Evolutionary conservation across 768 basidiomycete genomes (phyloP).

Genomic region (Mycena galopus): DNA sequence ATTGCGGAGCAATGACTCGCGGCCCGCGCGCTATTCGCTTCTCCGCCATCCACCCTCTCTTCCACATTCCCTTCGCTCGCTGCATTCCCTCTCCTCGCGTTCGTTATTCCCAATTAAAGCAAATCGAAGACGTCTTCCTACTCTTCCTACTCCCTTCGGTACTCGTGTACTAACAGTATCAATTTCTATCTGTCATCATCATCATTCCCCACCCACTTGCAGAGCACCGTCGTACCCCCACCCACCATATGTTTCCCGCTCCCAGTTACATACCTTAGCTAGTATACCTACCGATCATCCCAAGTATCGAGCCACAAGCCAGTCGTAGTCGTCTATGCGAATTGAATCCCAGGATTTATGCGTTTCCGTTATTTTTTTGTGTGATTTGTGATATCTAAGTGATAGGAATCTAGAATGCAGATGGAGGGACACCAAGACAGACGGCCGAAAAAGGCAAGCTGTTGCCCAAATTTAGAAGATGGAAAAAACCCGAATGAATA

Average conservation of each 20-base stretch:
- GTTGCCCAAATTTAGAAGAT: background rate
- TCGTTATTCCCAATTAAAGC: slow-evolving; percentile 7
- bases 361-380: background rate
- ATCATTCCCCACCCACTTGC: slow-evolving; percentile 25
- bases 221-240: slow-evolving; percentile 35
- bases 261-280: too few relatives aligned
- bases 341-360: background rate
- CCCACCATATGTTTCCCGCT: background rate
- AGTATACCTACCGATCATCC: background rate
- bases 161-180: slow-evolving; percentile 32
- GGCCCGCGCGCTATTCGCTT: background rate
- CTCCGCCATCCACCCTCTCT: background rate
- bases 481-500: background rate
- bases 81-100: background rate
- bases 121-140: background rate
- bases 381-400: background rate
- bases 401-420: background rate
- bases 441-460: background rate
- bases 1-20: slow-evolving; percentile 4
- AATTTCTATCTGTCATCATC: background rate
- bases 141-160: slow-evolving; percentile 19
- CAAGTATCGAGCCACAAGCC: background rate
- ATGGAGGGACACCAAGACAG: too few relatives aligned
- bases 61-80: background rate
- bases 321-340: background rate